Conservation (phyloP, 2,329 filamentous ascomycete genomes). For the Madurella mycetomatis region DNA sequence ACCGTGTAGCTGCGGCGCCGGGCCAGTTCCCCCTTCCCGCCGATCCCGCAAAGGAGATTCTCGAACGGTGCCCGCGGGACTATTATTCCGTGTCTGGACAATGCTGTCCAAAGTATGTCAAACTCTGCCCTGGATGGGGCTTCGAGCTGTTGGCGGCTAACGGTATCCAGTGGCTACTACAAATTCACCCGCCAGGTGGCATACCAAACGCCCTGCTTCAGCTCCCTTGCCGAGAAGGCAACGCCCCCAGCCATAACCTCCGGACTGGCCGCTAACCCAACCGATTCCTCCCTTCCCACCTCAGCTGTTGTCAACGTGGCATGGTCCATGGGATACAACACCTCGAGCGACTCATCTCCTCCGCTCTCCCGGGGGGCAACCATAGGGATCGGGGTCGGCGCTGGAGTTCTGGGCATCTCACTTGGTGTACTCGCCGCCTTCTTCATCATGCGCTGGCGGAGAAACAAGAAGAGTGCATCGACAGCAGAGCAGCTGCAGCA, state of each 20-base stretch:
- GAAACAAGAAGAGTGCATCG: background rate
- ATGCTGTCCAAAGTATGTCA: conserved; percentile 28
- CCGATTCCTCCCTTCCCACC: conserved; percentile 22
- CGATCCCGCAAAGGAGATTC: conserved; percentile 6
- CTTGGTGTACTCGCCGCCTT: background rate
- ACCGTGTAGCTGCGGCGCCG: conserved; percentile 10
- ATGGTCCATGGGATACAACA: conserved; percentile 22
- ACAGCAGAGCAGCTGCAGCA: background rate
- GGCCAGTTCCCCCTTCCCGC: conserved; percentile 20
- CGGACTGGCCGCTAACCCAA: conserved; percentile 17
- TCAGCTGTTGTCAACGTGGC: conserved; percentile 28
- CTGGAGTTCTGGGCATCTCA: conserved; percentile 3
- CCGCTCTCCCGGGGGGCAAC: conserved; percentile 15
- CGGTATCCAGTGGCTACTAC: conserved; percentile 25
- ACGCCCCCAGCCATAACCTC: conserved; percentile 24
- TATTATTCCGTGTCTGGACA: conserved; percentile 27
- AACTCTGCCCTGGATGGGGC: background rate
- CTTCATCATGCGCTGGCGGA: conserved; percentile 9
- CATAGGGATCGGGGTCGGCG: conserved; percentile 18
- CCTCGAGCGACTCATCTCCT: background rate
- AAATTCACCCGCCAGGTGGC: conserved; percentile 28
- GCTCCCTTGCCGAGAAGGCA: conserved; percentile 20
- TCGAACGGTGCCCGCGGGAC: conserved; percentile 25
- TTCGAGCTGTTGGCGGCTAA: background rate
- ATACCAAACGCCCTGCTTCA: conserved; percentile 29